phyloP scores from a whole-genome alignment of 768 basidiomycete species.

The Daedalea quercina region DNA sequence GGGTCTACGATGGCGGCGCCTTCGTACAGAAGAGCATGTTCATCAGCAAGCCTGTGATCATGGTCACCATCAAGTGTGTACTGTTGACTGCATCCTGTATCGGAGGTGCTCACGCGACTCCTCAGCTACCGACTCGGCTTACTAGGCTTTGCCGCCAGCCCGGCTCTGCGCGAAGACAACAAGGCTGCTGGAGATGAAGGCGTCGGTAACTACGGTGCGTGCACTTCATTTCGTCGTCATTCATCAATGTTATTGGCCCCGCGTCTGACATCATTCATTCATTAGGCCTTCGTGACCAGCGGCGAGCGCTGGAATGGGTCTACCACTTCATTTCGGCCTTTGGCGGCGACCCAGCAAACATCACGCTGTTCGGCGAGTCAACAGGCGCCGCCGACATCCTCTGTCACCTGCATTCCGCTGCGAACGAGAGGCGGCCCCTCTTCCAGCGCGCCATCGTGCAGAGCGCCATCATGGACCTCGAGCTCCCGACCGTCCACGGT shows the following conservation, averaged over 20 bases:
- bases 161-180: constrained; percentile 63
- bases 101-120: constrained; percentile 8
- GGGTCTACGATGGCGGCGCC: constrained; percentile 71
- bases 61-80: constrained; percentile 72
- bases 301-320: constrained; percentile 44
- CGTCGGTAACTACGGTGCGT: constrained; percentile 70
- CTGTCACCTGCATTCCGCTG: constrained; percentile 46
- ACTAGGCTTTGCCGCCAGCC: constrained; percentile 69
- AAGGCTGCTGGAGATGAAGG: constrained; percentile 56
- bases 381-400: constrained; percentile 30
- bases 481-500: constrained; percentile 48
- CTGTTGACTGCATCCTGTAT: constrained; percentile 4
- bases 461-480: constrained; percentile 58
- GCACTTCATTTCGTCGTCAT: not conserved
- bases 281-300: constrained; percentile 29
- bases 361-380: constrained; percentile 27
- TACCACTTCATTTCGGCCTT: constrained; percentile 44
- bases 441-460: constrained; percentile 76
- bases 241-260: not conserved
- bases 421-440: constrained; percentile 51
- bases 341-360: constrained; percentile 39
- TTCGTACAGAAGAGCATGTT: constrained; percentile 63
- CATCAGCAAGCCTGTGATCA: constrained; percentile 56
- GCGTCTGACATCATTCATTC: not conserved
- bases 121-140: constrained; percentile 70